Base-by-base conservation (phyloP, 257 asterid species). In the Nicotiana knightiana region DNA sequence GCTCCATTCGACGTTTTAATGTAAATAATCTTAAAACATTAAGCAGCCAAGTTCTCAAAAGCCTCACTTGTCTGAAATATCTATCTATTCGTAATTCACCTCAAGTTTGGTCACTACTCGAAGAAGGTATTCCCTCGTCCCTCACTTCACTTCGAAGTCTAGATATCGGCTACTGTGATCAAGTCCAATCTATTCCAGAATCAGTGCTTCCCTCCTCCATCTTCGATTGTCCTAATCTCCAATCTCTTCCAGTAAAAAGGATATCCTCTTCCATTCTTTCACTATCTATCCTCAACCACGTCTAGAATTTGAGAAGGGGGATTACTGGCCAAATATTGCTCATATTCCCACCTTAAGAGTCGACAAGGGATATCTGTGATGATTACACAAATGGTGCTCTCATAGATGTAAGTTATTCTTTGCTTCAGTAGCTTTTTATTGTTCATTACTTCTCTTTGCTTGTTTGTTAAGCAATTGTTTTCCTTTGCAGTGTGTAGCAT, bases 181-280 rank as follows among this genome's bases (percentile, higher is more conserved):
- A 18, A 1, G 4, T 57, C 24, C 63, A 57, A 57, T 57, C 63
- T 57, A 17, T 57, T 57, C 26, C 26, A 17, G 63, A 57, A 57
- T 57, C 11, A 57, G 26, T 11, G 4, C 11, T 57, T n/a, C 62
- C 62, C 26, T 18, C 63, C 9, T 57, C 63, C 33, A 18, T 68
- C 1, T 0, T 0, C 0, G 0, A 11, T 5, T 70, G 58, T 0
- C 57, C 46, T 11, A 4, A 15, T 0, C 35, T 83, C 16, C 12
- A 37, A 28, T 78, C 16, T 0, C 51, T 77, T 26, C 21, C 79
- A 0, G 71, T 1, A 55, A 0, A 16, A 48, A 63, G 30, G 5
- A 3, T 77, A 0, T 80, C 65, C 12, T 6, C 83, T 18, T 83
- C 85, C 37, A 51, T 65, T 58, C 5, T 54, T n/a, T 0, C 3